These are phyloP conservation scores for Ceratobasidium papillatum DNA, from an alignment of 1,284 basidiomycete genomes.

Conservation along the genomic window DNA sequence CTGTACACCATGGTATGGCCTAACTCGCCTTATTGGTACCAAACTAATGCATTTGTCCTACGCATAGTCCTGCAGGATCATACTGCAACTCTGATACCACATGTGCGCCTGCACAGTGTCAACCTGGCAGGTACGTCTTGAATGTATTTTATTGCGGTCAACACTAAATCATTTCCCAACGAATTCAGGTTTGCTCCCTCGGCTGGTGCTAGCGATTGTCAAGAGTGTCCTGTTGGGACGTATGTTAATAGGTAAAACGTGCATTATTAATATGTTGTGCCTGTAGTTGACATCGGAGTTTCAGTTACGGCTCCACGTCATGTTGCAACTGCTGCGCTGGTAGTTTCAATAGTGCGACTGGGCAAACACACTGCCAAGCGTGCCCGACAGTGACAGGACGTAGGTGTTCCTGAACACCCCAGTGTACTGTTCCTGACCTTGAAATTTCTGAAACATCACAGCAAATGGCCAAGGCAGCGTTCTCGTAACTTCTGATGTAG, in stretches of 20 bases:
- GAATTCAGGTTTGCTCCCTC: not conserved
- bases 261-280: not conserved
- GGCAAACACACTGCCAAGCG: constrained; percentile 24
- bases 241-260: constrained; percentile 16
- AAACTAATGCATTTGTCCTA: not conserved
- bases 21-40: not conserved
- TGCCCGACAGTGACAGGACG: constrained; percentile 19
- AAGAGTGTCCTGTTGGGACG: constrained; percentile 17
- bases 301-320: constrained; percentile 21
- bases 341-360: constrained; percentile 18
- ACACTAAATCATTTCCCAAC: not conserved
- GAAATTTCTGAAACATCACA: not conserved
- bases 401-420: not conserved
- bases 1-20: constrained; percentile 13
- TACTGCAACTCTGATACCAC: constrained; percentile 27
- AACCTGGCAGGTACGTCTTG: constrained; percentile 17
- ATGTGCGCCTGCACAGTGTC: constrained; percentile 12
- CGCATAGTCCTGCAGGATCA: constrained; percentile 17
- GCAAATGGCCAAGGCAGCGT: constrained; percentile 18
- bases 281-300: not conserved
- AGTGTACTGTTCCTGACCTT: not conserved
- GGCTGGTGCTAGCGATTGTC: constrained; percentile 14
- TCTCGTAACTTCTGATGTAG: constrained; percentile 10
- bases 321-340: constrained; percentile 33
- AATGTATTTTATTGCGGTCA: not conserved